Base-by-base conservation (phyloP, 1,284 basidiomycete species). In the Leccinum cinnamomeum region DNA sequence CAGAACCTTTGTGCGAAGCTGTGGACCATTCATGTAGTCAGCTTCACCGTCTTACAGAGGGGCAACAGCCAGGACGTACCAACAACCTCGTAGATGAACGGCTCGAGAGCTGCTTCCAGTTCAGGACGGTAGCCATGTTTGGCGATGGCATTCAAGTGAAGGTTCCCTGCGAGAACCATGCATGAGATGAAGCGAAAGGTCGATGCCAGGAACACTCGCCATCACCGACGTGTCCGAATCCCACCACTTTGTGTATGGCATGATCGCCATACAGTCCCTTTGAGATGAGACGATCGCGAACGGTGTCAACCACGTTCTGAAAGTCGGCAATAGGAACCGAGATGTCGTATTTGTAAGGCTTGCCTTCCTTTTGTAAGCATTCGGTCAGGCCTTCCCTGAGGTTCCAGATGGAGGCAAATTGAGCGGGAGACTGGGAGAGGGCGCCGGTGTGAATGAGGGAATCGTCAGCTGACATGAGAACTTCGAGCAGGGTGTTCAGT, bases 271-370 rank as follows among this genome's bases (percentile, higher is more conserved):
- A 77, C 23, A 98, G 77, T 1, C 92, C 95, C 66, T 89, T 86
- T 41, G 87, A 85, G 39, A 82, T 77, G 54, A 98, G 79, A 59
- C 88, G 89, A 61, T 89, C 85, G 62, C 92, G 82, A 57, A 96
- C 90, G 50, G 83, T 80, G 70, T 97, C 91, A 23, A 98, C 94
- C 10, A 98, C 87, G 30, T 87, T 84, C 79, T 98, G 91, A 85
- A 99, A 99, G 69, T 89, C 85, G 20, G 86, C 82, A 4, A 97
- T 83, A 2, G 97, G 97, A 37, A 99, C 87, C 18, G 94, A 96
- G 48, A 99, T 85, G 72, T 99, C 97, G 77, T 99, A 99, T 80
- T 99, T 99, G 83, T 97, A 99, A 5, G 92, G 90, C 68, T 94
- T 94, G 53, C 97, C 97, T 73, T 94, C 90, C 76, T 98, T 98